Conservation (phyloP, 495 filamentous ascomycete genomes). For the Aspergillus bridgeri region DNA sequence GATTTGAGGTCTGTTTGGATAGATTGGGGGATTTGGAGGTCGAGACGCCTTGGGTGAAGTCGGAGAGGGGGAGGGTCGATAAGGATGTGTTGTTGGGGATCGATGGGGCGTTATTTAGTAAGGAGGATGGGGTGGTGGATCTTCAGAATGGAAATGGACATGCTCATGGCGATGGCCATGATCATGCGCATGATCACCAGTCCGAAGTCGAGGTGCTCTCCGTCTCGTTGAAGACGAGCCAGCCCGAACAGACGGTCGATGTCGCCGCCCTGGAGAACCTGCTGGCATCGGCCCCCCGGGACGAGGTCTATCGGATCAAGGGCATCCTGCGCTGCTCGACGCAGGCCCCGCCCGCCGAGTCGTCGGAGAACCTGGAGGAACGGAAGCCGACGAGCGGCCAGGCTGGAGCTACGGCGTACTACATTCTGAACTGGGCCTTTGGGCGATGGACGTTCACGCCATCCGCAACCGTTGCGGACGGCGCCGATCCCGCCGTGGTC, state of each 20-base stretch:
- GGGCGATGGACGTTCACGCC: constrained; percentile 87
- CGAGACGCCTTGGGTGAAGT: constrained; percentile 76
- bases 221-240: constrained; percentile 54
- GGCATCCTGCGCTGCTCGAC: constrained; percentile 64
- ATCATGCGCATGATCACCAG: constrained; percentile 55
- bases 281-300: constrained; percentile 69
- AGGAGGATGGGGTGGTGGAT: constrained; percentile 40
- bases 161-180: constrained; percentile 24
- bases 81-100: constrained; percentile 80
- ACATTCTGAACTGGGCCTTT: constrained; percentile 98
- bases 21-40: constrained; percentile 82
- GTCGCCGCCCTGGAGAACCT: constrained; percentile 60
- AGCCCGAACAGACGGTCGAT: constrained; percentile 51
- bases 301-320: constrained; percentile 95
- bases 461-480: constrained; percentile 40
- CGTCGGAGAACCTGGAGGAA: constrained; percentile 41
- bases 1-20: constrained; percentile 80
- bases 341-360: constrained; percentile 52
- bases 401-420: constrained; percentile 33
- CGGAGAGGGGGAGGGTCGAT: constrained; percentile 68
- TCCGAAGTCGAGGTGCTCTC: constrained; percentile 89
- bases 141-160: constrained; percentile 17
- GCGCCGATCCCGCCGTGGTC: constrained; percentile 42
- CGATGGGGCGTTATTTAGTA: constrained; percentile 71
- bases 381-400: not conserved